phyloP scores from a whole-genome alignment of 2,329 filamentous ascomycete genomes.

The Fusarium marasasianum region DNA sequence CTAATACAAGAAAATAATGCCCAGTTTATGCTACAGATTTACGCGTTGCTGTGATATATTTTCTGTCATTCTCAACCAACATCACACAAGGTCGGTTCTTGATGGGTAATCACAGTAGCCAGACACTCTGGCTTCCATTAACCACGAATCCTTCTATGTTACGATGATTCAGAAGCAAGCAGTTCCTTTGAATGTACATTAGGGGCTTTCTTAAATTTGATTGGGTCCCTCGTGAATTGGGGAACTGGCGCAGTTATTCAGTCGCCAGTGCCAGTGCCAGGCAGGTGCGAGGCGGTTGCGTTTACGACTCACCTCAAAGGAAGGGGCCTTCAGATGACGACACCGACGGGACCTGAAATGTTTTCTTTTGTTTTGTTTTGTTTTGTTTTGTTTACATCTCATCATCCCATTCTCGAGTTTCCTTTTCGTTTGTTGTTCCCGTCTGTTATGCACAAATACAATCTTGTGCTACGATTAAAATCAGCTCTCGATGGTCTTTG shows the following conservation, averaged over 20 bases:
- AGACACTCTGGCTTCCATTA: not conserved
- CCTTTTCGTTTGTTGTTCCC: not conserved
- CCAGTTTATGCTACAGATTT: not conserved
- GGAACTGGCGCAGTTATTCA: not conserved
- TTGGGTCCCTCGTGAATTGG: not conserved
- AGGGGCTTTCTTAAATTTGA: no score
- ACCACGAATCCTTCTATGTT: no score
- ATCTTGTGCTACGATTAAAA: not conserved
- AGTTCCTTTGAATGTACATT: no score
- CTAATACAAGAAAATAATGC: not conserved
- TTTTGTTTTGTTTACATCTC: not conserved
- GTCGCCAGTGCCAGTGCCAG: not conserved
- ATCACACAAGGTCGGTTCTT: not conserved
- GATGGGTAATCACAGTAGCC: not conserved
- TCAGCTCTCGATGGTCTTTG: not conserved
- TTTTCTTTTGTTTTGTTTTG: not conserved
- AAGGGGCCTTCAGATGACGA: not conserved
- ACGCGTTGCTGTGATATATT: no score
- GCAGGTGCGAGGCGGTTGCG: constrained; percentile 7
- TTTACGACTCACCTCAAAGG: not conserved
- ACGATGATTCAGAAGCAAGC: not conserved
- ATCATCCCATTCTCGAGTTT: not conserved
- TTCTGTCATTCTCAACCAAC: not conserved
- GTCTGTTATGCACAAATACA: not conserved
- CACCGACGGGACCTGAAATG: not conserved